These are phyloP conservation scores for Cornus kousa DNA, from an alignment of 148 eudicot species.

Conservation along the genomic window DNA sequence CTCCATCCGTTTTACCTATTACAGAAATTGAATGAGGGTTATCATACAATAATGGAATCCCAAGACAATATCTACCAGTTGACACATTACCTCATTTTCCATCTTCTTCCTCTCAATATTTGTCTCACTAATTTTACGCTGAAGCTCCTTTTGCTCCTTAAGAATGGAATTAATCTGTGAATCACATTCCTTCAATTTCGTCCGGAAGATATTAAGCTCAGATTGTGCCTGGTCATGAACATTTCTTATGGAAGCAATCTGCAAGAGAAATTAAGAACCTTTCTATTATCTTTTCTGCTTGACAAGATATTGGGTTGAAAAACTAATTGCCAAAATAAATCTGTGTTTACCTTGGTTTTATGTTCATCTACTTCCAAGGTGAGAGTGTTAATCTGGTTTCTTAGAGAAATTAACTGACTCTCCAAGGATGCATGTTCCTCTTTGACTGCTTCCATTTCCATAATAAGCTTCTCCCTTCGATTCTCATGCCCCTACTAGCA, in stretches of 20 bases:
- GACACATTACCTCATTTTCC: slow-evolving; percentile 82
- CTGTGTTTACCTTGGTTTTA: slow-evolving; percentile 48
- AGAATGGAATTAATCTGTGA: slow-evolving; percentile 65
- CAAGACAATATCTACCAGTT: not conserved
- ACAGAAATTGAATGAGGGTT: not conserved
- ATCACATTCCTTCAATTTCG: slow-evolving; percentile 86
- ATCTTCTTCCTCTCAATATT: slow-evolving; percentile 78
- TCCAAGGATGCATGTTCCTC: slow-evolving; percentile 65
- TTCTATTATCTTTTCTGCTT: not conserved
- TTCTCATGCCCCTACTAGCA: slow-evolving; percentile 73
- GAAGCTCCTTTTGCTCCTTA: slow-evolving; percentile 73
- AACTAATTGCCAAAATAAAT: not conserved
- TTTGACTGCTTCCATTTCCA: slow-evolving; percentile 88
- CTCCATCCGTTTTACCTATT: slow-evolving; percentile 92
- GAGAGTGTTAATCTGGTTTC: slow-evolving; percentile 60
- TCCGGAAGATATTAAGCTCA: slow-evolving; percentile 68
- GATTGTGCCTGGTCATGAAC: slow-evolving; percentile 55
- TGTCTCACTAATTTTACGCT: slow-evolving; percentile 60
- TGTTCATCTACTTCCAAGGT: slow-evolving; percentile 57
- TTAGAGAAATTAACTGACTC: slow-evolving; percentile 56
- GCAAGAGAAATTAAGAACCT: slow-evolving; percentile 14
- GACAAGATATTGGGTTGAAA: not conserved
- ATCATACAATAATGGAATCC: not conserved
- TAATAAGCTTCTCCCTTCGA: slow-evolving; percentile 79
- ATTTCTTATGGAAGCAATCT: slow-evolving; percentile 64